Conservation (phyloP, 2,329 filamentous ascomycete genomes). For the Arthroderma sp. region DNA sequence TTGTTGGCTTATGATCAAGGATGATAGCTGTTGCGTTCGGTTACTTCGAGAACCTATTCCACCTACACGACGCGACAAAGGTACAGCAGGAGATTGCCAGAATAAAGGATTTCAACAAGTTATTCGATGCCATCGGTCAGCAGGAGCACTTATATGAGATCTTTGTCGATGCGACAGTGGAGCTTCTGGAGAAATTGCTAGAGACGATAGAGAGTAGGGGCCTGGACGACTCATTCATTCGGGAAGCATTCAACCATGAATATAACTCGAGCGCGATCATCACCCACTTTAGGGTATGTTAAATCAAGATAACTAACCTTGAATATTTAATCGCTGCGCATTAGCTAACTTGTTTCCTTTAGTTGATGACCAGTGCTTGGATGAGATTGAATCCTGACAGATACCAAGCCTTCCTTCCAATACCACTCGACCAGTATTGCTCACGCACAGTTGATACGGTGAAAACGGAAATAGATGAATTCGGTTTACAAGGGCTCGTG, state of each 20-base stretch:
- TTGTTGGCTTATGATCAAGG: conserved; percentile 17
- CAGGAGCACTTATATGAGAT: conserved; percentile 61
- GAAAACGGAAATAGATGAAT: conserved; percentile 75
- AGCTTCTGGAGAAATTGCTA: conserved; percentile 52
- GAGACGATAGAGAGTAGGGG: conserved; percentile 40
- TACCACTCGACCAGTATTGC: conserved; percentile 55
- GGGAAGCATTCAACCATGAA: conserved; percentile 60
- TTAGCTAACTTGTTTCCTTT: conserved; percentile 18
- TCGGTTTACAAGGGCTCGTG: conserved; percentile 66
- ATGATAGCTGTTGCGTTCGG: conserved; percentile 70
- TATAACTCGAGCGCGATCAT: conserved; percentile 60
- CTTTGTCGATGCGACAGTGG: conserved; percentile 63
- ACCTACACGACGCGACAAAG: conserved; percentile 49
- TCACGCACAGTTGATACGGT: conserved; percentile 57
- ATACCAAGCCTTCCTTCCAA: conserved; percentile 61
- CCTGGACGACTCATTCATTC: conserved; percentile 45
- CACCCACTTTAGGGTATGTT: conserved; percentile 58
- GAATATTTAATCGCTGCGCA: too few relatives aligned
- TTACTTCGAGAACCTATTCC: conserved; percentile 78
- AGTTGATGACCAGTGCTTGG: conserved; percentile 73
- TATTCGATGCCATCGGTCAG: conserved; percentile 58
- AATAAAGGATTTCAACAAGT: conserved; percentile 55
- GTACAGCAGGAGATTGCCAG: conserved; percentile 59
- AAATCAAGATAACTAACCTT: conserved; percentile 1
- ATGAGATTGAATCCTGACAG: conserved; percentile 59